Conservation (phyloP, 805 yeast genomes). For the Candida ascalaphidarum region DNA sequence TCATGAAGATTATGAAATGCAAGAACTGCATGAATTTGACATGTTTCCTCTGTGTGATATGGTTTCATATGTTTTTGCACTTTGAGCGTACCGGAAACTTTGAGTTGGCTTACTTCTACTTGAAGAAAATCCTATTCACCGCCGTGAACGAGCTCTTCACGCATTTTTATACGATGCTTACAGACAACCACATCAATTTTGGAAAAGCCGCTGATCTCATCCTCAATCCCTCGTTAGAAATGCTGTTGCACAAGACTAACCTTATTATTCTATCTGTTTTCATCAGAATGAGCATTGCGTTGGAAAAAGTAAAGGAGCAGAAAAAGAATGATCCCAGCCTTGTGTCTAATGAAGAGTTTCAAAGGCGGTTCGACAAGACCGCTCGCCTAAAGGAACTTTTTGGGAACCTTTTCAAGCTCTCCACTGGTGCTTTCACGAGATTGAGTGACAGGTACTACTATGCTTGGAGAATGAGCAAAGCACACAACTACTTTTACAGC, state of each 20-base stretch:
- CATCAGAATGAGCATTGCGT: slow-evolving; percentile 1
- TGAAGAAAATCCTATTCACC: slow-evolving; percentile 6
- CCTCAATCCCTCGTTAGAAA: slow-evolving; percentile 6
- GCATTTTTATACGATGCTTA: no score
- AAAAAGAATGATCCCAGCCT: neutral
- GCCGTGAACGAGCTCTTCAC: neutral
- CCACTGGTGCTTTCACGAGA: neutral
- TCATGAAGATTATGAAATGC: slow-evolving; percentile 1
- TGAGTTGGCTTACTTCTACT: slow-evolving; percentile 9
- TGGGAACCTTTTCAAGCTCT: neutral
- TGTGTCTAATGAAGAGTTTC: neutral
- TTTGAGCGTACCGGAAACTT: slow-evolving; percentile 6
- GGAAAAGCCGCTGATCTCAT: no score
- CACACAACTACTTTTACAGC: neutral
- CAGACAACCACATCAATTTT: slow-evolving; percentile 2
- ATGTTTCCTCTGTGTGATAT: slow-evolving; percentile 6
- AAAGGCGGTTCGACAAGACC: neutral
- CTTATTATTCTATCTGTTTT: slow-evolving; percentile 5
- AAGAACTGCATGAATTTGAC: slow-evolving; percentile 7
- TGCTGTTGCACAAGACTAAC: slow-evolving; percentile 7
- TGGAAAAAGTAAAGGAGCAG: slow-evolving; percentile 2
- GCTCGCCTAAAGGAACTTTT: neutral
- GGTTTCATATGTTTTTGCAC: slow-evolving; percentile 11
- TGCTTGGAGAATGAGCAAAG: neutral
- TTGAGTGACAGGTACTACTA: neutral